Base-by-base conservation (phyloP, 805 yeast species). In the Sugiyamaella chiloensis region DNA sequence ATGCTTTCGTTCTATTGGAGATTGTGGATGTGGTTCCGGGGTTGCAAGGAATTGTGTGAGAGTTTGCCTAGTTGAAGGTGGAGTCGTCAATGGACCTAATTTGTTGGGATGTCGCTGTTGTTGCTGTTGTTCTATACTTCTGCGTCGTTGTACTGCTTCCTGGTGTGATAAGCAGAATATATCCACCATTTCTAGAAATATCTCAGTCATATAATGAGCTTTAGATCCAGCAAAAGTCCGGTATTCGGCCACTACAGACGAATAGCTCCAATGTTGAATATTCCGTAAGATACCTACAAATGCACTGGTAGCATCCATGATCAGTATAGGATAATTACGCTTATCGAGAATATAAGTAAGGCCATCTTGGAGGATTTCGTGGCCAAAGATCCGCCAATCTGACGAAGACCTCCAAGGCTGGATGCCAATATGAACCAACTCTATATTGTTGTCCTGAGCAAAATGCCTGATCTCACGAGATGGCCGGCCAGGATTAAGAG, bases 261-360 rank as follows among this genome's bases (percentile, higher is more conserved):
- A 80, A 61, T 85, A 84, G 57, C 81, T 83, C 98, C 97, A 91
- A 66, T 85, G 85, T 65, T 87, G 93, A 32, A 90, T 72, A 61
- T 84, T 82, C 44, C 99, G 72, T 27, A 93, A 67, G 2, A 90
- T 71, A 0, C 97, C 96, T 8, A 88, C 78, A 16, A 90, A 73
- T 9, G 93, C 79, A 50, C 85, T 83, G 5, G 90, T 82, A 31
- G 85, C 78, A 61, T 93, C 98, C 19, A 93, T 80, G 11, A 91
- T 64, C 39, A 91, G 68, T 4, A 86, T 63, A 44, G 89, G 89
- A 58, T 84, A 81, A 54, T 83, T 70, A 21, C 75, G 69, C 26
- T 60, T 66, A 60, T 91, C 81, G 34, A 91, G 68, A 5, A 87
- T 60, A 14, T 81, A 68, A 48, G 81, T 81, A 50, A 93, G 75